These are phyloP conservation scores for Candida insectorum DNA, from an alignment of 805 yeast species.

Conservation along the genomic window DNA sequence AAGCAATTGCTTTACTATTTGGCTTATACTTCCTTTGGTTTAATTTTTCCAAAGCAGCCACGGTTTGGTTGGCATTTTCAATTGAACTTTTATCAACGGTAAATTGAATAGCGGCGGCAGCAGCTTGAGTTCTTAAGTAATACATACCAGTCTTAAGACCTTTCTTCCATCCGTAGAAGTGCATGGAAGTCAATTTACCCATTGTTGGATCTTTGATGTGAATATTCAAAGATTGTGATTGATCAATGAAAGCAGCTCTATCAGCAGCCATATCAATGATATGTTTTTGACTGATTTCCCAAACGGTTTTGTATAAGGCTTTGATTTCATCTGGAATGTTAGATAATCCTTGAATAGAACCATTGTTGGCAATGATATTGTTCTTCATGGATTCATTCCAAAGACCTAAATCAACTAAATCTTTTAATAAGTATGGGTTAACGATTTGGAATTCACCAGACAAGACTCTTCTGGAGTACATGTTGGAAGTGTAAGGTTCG, in stretches of 20 bases:
- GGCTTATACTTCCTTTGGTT: conserved; percentile 36
- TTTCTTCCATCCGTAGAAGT: conserved; percentile 97
- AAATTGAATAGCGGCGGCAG: conserved; percentile 94
- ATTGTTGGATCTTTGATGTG: conserved; percentile 87
- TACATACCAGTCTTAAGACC: conserved; percentile 99
- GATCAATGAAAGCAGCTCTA: conserved; percentile 80
- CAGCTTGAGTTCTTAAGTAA: conserved; percentile 96
- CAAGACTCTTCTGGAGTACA: conserved; percentile 59
- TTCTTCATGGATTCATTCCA: conserved; percentile 60
- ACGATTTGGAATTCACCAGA: conserved; percentile 66
- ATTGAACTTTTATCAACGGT: conserved; percentile 46
- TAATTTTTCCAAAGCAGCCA: conserved; percentile 37
- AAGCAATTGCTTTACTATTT: conserved; percentile 6
- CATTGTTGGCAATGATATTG: conserved; percentile 53
- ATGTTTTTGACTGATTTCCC: conserved; percentile 60
- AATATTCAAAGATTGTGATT: conserved; percentile 89
- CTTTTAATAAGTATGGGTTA: conserved; percentile 55
- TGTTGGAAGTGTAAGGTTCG: conserved; percentile 62
- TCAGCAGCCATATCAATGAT: conserved; percentile 67
- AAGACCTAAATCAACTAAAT: conserved; percentile 54
- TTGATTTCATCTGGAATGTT: conserved; percentile 54
- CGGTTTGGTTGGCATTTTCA: conserved; percentile 33
- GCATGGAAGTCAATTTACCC: conserved; percentile 97
- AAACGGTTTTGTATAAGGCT: conserved; percentile 55
- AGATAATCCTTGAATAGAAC: conserved; percentile 54